Conservation (phyloP, 371 early-diverging fungal species). For the Umbelopsis sp. region DNA sequence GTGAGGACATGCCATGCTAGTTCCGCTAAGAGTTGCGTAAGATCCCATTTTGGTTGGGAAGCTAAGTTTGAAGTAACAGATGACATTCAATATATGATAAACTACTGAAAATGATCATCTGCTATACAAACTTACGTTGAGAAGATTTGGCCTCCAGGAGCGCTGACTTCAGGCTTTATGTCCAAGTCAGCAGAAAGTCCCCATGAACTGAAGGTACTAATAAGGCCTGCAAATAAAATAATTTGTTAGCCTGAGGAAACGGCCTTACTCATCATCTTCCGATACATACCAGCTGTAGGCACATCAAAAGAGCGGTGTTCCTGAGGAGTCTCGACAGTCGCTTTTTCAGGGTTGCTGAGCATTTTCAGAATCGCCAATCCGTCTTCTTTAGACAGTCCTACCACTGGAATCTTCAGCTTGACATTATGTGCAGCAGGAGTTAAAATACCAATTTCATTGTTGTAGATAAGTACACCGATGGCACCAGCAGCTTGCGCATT, state of each 20-base stretch:
- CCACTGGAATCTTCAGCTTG: conserved; percentile 39
- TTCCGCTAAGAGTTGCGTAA: conserved; percentile 57
- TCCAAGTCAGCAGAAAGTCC: conserved; percentile 73
- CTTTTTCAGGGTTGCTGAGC: neutral
- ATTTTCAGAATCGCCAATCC: conserved; percentile 22
- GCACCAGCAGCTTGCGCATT: conserved; percentile 69
- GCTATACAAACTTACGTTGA: conserved; percentile 53
- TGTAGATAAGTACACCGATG: conserved; percentile 56
- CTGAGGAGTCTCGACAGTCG: conserved; percentile 23
- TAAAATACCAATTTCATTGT: conserved; percentile 40
- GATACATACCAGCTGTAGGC: conserved; percentile 36
- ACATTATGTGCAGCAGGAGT: conserved; percentile 31
- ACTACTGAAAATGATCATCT: neutral
- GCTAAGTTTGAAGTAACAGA: conserved; percentile 20
- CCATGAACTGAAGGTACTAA: conserved; percentile 63
- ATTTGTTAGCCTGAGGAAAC: neutral
- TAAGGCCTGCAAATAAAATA: conserved; percentile 24
- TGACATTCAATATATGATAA: neutral
- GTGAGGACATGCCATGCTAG: conserved; percentile 78
- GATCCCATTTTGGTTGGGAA: conserved; percentile 36
- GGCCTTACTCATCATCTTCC: no score
- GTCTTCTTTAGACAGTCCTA: conserved; percentile 43
- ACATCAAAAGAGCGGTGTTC: conserved; percentile 31
- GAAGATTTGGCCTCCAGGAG: conserved; percentile 76
- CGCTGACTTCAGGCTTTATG: conserved; percentile 71